Conservation (phyloP, 1,284 basidiomycete species). For the Termitomyces sp. region DNA sequence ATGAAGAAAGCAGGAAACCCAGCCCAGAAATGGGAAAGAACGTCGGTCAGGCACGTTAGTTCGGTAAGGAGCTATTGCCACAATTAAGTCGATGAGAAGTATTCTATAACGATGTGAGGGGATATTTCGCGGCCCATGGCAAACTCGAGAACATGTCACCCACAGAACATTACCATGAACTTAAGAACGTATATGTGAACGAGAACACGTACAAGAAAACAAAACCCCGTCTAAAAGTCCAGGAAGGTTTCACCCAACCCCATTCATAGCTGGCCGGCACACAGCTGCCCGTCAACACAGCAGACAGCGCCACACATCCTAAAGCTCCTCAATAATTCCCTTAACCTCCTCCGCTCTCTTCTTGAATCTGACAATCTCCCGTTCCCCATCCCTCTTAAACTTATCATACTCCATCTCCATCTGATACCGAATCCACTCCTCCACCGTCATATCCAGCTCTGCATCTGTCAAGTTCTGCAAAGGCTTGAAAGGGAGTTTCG, state of each 20-base stretch:
- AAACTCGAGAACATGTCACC: not conserved
- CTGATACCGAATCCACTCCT: conserved; percentile 73
- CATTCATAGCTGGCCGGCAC: not conserved
- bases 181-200: not conserved
- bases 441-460: conserved; percentile 69
- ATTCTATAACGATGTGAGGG: no score
- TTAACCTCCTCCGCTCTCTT: conserved; percentile 55
- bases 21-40: no score
- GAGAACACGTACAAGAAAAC: not conserved
- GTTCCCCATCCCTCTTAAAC: conserved; percentile 58
- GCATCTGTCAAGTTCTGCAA: conserved; percentile 47
- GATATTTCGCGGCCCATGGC: no score
- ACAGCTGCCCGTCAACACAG: not conserved
- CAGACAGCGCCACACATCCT: not conserved
- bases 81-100: no score
- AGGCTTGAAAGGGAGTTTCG: conserved; percentile 38
- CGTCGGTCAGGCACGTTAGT: no score
- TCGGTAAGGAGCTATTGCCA: no score
- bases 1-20: no score
- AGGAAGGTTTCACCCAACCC: not conserved
- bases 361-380: conserved; percentile 54
- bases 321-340: conserved; percentile 33
- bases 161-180: not conserved
- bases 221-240: not conserved
- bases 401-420: conserved; percentile 59